Evolutionary conservation across 768 basidiomycete genomes (phyloP).

Genomic region (Suillus lakei): DNA sequence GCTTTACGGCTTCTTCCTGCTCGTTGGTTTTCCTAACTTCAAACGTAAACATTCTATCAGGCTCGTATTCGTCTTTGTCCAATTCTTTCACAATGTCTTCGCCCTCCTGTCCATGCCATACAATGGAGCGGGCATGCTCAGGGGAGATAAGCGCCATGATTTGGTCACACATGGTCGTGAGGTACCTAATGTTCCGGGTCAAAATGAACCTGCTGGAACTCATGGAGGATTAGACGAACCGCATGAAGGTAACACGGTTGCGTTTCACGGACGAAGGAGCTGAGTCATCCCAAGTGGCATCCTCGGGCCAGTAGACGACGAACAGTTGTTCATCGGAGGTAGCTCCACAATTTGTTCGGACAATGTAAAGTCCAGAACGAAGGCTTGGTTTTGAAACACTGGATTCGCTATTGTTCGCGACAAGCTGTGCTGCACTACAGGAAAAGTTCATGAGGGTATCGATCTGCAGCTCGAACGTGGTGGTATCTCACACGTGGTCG

Average conservation of each 20-base stretch:
- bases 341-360: constrained; percentile 22
- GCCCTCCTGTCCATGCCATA: constrained; percentile 44
- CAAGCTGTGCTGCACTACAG: constrained; percentile 11
- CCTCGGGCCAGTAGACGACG: constrained; percentile 66
- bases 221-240: constrained; percentile 39
- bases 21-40: constrained; percentile 60
- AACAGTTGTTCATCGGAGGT: constrained; percentile 38
- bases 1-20: constrained; percentile 54
- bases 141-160: constrained; percentile 54
- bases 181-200: constrained; percentile 46
- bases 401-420: not conserved
- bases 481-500: constrained; percentile 41
- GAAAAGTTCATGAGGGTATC: constrained; percentile 4
- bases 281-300: constrained; percentile 60
- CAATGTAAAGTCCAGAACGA: constrained; percentile 54
- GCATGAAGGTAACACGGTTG: constrained; percentile 66
- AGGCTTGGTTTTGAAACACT: constrained; percentile 31
- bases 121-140: constrained; percentile 47
- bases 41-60: constrained; percentile 55
- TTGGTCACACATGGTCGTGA: constrained; percentile 64
- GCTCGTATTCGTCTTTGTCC: constrained; percentile 43
- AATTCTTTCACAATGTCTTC: constrained; percentile 23
- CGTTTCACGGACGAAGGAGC: constrained; percentile 47
- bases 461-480: not conserved
- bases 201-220: not conserved